Evolutionary conservation across 805 yeast genomes (phyloP).

Genomic region (Huiozyma sinensis): DNA sequence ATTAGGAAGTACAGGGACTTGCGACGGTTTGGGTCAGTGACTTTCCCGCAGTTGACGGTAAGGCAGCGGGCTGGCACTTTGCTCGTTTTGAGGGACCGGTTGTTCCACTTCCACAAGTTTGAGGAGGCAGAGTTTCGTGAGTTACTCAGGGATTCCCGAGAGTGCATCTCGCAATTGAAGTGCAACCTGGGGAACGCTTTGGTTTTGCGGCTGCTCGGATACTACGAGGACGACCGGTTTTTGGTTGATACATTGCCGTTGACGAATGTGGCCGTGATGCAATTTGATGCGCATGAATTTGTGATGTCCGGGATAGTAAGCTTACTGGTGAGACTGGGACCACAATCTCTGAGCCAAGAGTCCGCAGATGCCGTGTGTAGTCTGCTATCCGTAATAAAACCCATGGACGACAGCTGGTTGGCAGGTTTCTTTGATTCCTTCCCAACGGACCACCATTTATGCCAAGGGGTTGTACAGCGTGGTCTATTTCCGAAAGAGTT

Average conservation of each 20-base stretch:
- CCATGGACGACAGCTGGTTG: slow-evolving; percentile 1
- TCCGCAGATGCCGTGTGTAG: background rate
- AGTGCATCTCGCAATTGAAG: background rate
- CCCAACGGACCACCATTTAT: background rate
- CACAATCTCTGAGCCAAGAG: background rate
- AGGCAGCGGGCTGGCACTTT: slow-evolving; percentile 6
- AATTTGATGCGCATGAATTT: background rate
- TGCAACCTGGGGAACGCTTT: background rate
- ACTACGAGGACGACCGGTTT: slow-evolving; percentile 1
- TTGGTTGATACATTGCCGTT: background rate
- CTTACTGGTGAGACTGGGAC: background rate
- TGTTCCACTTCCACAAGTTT: slow-evolving; percentile 9
- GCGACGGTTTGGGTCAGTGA: slow-evolving; percentile 14
- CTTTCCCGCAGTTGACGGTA: slow-evolving; percentile 3
- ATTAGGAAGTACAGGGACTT: slow-evolving; percentile 34
- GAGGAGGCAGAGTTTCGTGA: slow-evolving; percentile 3
- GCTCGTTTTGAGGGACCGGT: slow-evolving; percentile 24
- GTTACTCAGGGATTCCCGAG: slow-evolving; percentile 5
- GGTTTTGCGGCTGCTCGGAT: background rate
- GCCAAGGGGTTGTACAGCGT: background rate
- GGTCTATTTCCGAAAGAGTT: slow-evolving; percentile 1
- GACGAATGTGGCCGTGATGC: background rate
- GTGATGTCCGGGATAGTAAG: background rate
- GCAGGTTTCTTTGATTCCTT: slow-evolving; percentile 1
- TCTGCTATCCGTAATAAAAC: background rate